These are phyloP conservation scores for Heterobasidion irregulare DNA, from an alignment of 1,284 basidiomycete species.

Conservation along the genomic window DNA sequence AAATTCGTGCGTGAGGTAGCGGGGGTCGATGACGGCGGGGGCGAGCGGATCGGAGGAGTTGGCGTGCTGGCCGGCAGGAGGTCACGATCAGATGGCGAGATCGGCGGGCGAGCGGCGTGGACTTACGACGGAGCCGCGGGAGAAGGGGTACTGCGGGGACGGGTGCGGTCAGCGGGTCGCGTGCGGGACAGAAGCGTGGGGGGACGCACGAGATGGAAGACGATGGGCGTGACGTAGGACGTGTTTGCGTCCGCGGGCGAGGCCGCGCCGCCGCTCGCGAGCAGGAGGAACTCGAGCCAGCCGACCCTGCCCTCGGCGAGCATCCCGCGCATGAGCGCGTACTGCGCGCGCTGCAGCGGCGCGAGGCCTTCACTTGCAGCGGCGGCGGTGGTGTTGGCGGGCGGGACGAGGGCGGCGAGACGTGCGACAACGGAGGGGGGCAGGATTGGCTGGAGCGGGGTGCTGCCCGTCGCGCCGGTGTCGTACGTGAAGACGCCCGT, in stretches of 20 bases:
- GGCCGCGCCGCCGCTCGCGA: slow-evolving; percentile 8
- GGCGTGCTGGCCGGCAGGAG: slow-evolving; percentile 18
- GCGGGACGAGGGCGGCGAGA: background rate
- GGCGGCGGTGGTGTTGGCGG: no score
- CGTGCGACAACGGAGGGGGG: background rate
- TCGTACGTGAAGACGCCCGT: slow-evolving; percentile 11
- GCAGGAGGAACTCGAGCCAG: slow-evolving; percentile 11
- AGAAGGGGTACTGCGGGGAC: slow-evolving; percentile 6
- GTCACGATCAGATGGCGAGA: background rate
- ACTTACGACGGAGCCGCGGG: slow-evolving; percentile 10
- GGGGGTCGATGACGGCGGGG: slow-evolving; percentile 32
- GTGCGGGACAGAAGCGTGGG: slow-evolving; percentile 11
- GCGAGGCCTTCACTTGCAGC: slow-evolving; percentile 1
- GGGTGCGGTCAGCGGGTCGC: background rate
- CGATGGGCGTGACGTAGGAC: slow-evolving; percentile 11
- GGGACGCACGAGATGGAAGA: slow-evolving; percentile 14
- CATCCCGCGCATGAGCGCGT: slow-evolving; percentile 7
- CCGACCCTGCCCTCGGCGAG: slow-evolving; percentile 10
- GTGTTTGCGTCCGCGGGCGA: slow-evolving; percentile 4
- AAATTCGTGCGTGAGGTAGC: slow-evolving; percentile 27
- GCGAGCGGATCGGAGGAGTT: slow-evolving; percentile 26
- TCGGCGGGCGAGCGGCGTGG: slow-evolving; percentile 8
- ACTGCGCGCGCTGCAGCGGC: slow-evolving; percentile 9
- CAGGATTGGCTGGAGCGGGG: slow-evolving; percentile 8
- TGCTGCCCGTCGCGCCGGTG: slow-evolving; percentile 9